Percentiles rank a stretch among this genome's conserved stretches.
phyloP scores from a whole-genome alignment of 176 grass and related monocot species.

The Aegilops speltoides region DNA sequence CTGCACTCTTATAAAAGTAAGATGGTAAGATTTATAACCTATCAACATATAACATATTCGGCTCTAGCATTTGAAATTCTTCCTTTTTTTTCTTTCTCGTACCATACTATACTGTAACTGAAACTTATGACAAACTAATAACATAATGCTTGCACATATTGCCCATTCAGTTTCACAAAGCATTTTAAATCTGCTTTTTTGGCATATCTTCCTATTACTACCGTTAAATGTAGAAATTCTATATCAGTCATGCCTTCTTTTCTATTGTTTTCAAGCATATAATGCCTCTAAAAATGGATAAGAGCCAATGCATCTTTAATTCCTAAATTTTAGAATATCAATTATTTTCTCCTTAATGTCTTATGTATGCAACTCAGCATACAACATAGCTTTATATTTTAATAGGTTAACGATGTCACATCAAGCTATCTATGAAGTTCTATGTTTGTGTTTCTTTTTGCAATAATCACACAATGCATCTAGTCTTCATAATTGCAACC shows the following conservation, averaged over 20 bases:
- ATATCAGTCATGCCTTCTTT: not conserved
- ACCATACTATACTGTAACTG: not conserved
- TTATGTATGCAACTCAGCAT: not conserved
- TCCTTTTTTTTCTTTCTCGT: too few relatives aligned
- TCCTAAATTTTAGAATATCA: not conserved
- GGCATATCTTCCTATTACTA: not conserved
- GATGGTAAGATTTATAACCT: too few relatives aligned
- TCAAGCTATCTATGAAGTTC: constrained; percentile 24
- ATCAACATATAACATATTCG: too few relatives aligned
- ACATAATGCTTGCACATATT: not conserved
- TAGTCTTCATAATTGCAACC: too few relatives aligned
- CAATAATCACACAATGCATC: too few relatives aligned
- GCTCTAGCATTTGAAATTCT: too few relatives aligned
- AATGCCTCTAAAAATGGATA: too few relatives aligned
- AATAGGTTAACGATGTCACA: not conserved
- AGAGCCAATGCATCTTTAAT: not conserved
- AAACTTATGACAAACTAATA: not conserved
- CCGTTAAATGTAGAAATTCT: not conserved
- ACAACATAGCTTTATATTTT: not conserved
- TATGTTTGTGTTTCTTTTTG: too few relatives aligned
- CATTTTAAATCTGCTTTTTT: not conserved
- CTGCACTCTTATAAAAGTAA: too few relatives aligned
- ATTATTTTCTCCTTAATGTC: not conserved
- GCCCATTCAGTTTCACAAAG: not conserved
- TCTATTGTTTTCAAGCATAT: not conserved